Conservation (phyloP, 345 rosid species). For the Tarenaya hassleriana region DNA sequence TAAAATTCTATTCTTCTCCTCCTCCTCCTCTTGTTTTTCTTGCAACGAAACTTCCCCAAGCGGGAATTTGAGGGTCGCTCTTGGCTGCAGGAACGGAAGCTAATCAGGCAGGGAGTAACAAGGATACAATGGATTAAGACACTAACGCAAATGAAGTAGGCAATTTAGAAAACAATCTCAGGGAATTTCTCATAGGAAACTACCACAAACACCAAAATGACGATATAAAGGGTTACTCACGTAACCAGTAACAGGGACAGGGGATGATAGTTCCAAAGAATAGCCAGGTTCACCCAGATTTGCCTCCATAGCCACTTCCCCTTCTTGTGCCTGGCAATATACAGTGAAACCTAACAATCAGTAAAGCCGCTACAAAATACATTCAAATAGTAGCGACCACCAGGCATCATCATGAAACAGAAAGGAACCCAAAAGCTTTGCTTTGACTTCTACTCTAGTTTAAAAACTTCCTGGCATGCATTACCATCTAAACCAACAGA, state of each 20-base stretch:
- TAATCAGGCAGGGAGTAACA: neutral
- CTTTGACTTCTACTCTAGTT: no score
- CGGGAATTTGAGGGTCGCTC: slow-evolving; percentile 83
- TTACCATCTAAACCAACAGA: no score
- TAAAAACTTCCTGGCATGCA: no score
- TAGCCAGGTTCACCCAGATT: slow-evolving; percentile 59
- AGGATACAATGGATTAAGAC: neutral
- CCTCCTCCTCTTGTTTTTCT: slow-evolving; percentile 69
- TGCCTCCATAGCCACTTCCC: slow-evolving; percentile 68
- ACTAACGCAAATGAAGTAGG: no score
- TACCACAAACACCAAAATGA: slow-evolving; percentile 1
- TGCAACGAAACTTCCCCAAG: slow-evolving; percentile 69
- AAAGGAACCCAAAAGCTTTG: no score
- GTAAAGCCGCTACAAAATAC: neutral
- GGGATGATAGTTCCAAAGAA: slow-evolving; percentile 65
- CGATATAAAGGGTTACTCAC: slow-evolving; percentile 37
- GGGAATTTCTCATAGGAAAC: no score
- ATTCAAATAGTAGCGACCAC: no score
- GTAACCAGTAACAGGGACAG: slow-evolving; percentile 52
- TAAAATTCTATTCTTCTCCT: slow-evolving; percentile 37
- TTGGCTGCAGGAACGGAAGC: slow-evolving; percentile 49
- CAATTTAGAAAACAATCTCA: no score
- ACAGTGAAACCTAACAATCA: slow-evolving; percentile 11
- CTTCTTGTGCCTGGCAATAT: slow-evolving; percentile 59
- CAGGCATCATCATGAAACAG: no score